Conservation (phyloP, 2,329 filamentous ascomycete species). For the Ascomycota sp. region DNA sequence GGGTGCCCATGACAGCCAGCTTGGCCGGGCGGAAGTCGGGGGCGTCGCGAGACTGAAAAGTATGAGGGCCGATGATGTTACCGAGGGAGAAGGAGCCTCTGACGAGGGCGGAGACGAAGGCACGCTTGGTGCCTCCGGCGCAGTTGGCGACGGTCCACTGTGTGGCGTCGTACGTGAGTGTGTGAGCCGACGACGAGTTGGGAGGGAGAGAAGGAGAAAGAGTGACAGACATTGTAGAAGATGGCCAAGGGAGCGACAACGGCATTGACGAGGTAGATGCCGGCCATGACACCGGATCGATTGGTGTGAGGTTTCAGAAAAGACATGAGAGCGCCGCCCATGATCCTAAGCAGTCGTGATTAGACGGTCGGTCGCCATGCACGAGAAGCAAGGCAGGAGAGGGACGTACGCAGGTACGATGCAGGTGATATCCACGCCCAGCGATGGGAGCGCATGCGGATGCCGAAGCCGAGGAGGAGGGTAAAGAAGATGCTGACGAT, state of each 20-base stretch:
- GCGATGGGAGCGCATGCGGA: conserved; percentile 24
- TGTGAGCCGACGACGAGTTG: too few species aligned
- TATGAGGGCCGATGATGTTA: conserved; percentile 36
- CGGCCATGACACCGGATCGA: conserved; percentile 23
- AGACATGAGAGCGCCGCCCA: conserved; percentile 31
- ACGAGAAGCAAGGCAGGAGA: too few species aligned
- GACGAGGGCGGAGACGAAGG: conserved; percentile 26
- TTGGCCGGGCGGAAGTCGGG: conserved; percentile 32
- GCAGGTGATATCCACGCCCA: conserved; percentile 29
- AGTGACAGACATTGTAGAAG: conserved; percentile 20
- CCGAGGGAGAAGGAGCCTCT: conserved; percentile 29
- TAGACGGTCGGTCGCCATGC: background rate
- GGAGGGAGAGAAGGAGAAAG: background rate
- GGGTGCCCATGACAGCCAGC: conserved; percentile 31
- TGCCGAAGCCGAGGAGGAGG: conserved; percentile 24
- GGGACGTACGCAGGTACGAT: conserved; percentile 23
- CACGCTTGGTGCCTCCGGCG: conserved; percentile 29
- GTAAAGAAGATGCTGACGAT: conserved; percentile 30
- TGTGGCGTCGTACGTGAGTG: too few species aligned
- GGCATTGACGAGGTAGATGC: conserved; percentile 30
- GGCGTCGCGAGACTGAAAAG: conserved; percentile 29
- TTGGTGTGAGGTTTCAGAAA: conserved; percentile 23
- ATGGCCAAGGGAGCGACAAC: conserved; percentile 23
- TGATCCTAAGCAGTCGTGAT: conserved; percentile 15
- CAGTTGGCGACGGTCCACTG: conserved; percentile 29